A percentile compares a stretch with the other conserved stretches of the same genome.
These are phyloP conservation scores for Talaromyces thailandensis DNA, from an alignment of 495 filamentous ascomycete species.

Conservation along the genomic window DNA sequence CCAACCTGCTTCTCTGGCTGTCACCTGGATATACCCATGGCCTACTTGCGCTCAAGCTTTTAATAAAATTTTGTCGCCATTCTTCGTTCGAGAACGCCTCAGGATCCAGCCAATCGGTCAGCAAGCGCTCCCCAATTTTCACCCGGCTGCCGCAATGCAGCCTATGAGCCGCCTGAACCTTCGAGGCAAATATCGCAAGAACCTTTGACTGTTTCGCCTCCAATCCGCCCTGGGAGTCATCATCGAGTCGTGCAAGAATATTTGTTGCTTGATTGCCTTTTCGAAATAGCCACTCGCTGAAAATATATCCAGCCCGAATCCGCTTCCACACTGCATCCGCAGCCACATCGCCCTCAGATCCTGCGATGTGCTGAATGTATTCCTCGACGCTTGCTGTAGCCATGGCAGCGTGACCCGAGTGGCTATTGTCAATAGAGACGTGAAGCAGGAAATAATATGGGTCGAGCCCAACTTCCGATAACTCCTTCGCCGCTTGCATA, in stretches of 20 bases:
- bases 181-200: not conserved
- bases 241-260: not conserved
- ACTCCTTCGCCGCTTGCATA: constrained; percentile 30
- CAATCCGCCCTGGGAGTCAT: not conserved
- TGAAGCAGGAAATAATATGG: constrained; percentile 43
- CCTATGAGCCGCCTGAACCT: constrained; percentile 12
- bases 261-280: constrained; percentile 3
- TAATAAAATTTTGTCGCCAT: constrained; percentile 20
- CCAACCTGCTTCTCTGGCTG: constrained; percentile 24
- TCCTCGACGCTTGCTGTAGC: constrained; percentile 24
- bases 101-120: constrained; percentile 29
- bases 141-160: constrained; percentile 26
- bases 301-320: constrained; percentile 38
- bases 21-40: constrained; percentile 31
- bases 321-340: constrained; percentile 30
- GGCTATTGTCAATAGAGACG: constrained; percentile 40
- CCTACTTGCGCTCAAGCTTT: constrained; percentile 12
- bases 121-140: constrained; percentile 18
- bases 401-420: constrained; percentile 42
- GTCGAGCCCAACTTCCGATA: constrained; percentile 32
- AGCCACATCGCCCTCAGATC: constrained; percentile 13
- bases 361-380: constrained; percentile 25
- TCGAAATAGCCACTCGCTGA: constrained; percentile 18
- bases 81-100: constrained; percentile 7
- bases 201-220: constrained; percentile 13